phyloP scores from a whole-genome alignment of 768 basidiomycete genomes.

The Termitomyces sp. region DNA sequence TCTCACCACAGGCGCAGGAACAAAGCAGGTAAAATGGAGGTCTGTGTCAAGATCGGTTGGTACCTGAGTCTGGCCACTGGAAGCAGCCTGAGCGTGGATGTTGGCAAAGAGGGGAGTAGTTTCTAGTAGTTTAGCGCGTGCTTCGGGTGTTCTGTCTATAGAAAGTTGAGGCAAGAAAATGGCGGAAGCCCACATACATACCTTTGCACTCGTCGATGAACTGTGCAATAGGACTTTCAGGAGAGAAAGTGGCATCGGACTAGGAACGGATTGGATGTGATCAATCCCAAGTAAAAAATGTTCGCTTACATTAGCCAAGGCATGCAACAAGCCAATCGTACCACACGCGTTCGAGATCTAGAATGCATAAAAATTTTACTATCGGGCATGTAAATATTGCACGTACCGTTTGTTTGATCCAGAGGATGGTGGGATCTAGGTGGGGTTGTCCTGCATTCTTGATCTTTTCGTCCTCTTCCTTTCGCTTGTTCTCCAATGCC shows the following conservation, averaged over 20 bases:
- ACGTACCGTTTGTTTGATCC: slow-evolving; percentile 85
- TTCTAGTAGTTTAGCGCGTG: slow-evolving; percentile 74
- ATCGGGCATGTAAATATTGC: background rate
- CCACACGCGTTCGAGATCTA: slow-evolving; percentile 86
- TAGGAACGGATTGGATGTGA: slow-evolving; percentile 19
- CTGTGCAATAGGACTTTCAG: slow-evolving; percentile 56
- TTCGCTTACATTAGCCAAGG: slow-evolving; percentile 69
- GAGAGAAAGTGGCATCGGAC: slow-evolving; percentile 55
- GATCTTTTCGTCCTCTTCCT: slow-evolving; percentile 59
- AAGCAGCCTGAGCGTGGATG: slow-evolving; percentile 73
- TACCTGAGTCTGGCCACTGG: slow-evolving; percentile 64
- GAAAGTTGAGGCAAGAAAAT: background rate
- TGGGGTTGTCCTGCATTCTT: slow-evolving; percentile 38
- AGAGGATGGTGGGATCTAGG: slow-evolving; percentile 68
- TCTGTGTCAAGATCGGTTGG: slow-evolving; percentile 66
- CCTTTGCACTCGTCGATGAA: slow-evolving; percentile 68
- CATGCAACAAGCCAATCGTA: slow-evolving; percentile 83
- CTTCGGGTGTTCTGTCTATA: slow-evolving; percentile 63
- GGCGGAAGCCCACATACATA: slow-evolving; percentile 19
- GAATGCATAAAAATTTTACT: background rate
- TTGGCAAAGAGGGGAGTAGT: slow-evolving; percentile 71
- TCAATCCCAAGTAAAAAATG: background rate
- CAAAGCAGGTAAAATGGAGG: slow-evolving; percentile 87
- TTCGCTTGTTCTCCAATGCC: slow-evolving; percentile 44
- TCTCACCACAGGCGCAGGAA: slow-evolving; percentile 54